Evolutionary conservation across 192 early-diverging fungal species (phyloP).

Genomic region (Dimargaris cristalligena): DNA sequence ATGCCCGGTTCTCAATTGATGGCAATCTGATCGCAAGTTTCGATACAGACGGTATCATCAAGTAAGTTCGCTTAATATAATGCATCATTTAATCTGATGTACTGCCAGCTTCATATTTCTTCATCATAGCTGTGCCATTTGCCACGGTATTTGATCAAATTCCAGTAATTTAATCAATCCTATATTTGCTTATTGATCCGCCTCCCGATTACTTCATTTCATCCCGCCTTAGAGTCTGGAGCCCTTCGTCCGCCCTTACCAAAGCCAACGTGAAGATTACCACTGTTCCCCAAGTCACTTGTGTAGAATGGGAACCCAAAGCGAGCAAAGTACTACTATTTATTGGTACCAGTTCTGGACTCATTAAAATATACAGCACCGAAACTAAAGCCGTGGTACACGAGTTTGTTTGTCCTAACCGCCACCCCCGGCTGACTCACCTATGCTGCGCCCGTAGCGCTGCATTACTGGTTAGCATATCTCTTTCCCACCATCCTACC

Average conservation of each 20-base stretch:
- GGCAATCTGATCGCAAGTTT: constrained; percentile 41
- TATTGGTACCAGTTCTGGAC: constrained; percentile 29
- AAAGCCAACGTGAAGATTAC: constrained; percentile 22
- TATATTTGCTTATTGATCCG: too few relatives aligned
- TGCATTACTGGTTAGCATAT: constrained; percentile 33
- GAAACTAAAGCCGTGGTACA: constrained; percentile 37
- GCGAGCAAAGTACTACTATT: constrained; percentile 19
- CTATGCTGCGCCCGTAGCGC: constrained; percentile 35
- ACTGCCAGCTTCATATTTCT: too few relatives aligned
- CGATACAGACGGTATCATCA: constrained; percentile 40
- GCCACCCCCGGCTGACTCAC: constrained; percentile 19
- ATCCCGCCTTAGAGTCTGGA: neutral
- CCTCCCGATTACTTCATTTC: neutral
- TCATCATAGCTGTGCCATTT: too few relatives aligned
- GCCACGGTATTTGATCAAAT: too few relatives aligned
- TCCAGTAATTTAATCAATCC: too few relatives aligned
- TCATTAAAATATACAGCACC: constrained; percentile 34
- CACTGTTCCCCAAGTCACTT: constrained; percentile 12
- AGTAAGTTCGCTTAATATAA: constrained; percentile 19
- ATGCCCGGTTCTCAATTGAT: constrained; percentile 35
- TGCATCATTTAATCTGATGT: too few relatives aligned
- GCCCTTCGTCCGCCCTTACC: constrained; percentile 16
- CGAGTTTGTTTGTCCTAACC: constrained; percentile 20
- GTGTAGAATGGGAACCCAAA: constrained; percentile 4
- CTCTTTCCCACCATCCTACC: too few relatives aligned